Percentiles rank a stretch among this genome's conserved stretches.
Evolutionary conservation across 345 rosid genomes (phyloP).

Genomic region (Kernera saxatilis): DNA sequence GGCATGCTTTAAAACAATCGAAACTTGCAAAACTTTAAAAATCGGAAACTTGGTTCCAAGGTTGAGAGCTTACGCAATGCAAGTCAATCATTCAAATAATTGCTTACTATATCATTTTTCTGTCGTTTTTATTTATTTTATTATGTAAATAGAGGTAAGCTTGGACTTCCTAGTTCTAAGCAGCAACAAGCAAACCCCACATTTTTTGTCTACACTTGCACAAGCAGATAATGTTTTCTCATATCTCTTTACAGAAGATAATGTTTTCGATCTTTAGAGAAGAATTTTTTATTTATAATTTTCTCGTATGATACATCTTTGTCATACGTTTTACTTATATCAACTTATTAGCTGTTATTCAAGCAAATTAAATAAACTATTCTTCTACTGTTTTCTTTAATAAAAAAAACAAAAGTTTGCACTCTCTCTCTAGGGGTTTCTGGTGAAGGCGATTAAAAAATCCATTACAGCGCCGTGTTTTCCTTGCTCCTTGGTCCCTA

Average conservation of each 20-base stretch:
- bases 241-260: neutral
- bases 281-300: neutral
- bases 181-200: neutral
- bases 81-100: neutral
- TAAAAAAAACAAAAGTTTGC: no score
- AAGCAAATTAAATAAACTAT: neutral
- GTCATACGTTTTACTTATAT: neutral
- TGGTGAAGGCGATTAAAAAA: no score
- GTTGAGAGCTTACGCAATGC: conserved; percentile 7
- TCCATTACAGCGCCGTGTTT: neutral
- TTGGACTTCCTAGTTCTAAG: neutral
- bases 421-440: no score
- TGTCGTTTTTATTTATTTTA: neutral
- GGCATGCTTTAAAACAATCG: neutral
- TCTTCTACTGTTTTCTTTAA: no score
- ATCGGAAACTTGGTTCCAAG: neutral
- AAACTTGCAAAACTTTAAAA: neutral
- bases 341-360: neutral
- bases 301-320: neutral
- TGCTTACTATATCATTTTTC: neutral
- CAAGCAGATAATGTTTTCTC: neutral
- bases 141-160: neutral
- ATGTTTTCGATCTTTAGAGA: neutral
- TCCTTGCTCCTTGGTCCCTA: neutral
- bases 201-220: neutral